phyloP scores from a whole-genome alignment of 176 grass and related monocot species.

The Carex cristatella region DNA sequence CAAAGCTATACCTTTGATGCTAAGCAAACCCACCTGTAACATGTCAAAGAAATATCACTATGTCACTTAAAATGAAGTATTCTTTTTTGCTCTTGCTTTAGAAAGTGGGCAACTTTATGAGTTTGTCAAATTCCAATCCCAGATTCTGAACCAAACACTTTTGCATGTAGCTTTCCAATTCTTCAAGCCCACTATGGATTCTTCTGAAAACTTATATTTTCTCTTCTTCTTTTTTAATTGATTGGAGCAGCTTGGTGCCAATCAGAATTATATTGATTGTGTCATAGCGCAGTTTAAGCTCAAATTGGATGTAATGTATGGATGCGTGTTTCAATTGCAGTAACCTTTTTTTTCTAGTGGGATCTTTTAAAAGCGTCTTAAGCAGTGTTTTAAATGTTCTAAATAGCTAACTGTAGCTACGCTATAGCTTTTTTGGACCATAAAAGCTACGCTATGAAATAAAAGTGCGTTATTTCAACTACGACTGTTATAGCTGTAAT shows the following conservation, averaged over 20 bases:
- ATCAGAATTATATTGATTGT: not conserved
- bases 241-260: not conserved
- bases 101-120: not conserved
- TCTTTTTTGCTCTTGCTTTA: not conserved
- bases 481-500: too few relatives aligned
- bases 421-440: too few relatives aligned
- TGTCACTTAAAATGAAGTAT: not conserved
- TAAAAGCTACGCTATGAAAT: too few relatives aligned
- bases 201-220: not conserved
- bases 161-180: not conserved
- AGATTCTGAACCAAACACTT: not conserved
- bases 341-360: not conserved
- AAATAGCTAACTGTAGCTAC: too few relatives aligned
- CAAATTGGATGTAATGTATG: not conserved
- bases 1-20: conserved; percentile 12
- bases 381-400: too few relatives aligned
- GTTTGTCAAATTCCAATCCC: not conserved
- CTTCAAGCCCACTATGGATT: not conserved
- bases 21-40: not conserved
- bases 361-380: not conserved
- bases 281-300: not conserved
- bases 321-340: not conserved
- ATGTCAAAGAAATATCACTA: not conserved
- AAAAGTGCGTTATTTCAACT: too few relatives aligned
- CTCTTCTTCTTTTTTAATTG: not conserved